Evolutionary conservation across 139 green algal genomes (phyloP).

Genomic region (Asterochloris erici): DNA sequence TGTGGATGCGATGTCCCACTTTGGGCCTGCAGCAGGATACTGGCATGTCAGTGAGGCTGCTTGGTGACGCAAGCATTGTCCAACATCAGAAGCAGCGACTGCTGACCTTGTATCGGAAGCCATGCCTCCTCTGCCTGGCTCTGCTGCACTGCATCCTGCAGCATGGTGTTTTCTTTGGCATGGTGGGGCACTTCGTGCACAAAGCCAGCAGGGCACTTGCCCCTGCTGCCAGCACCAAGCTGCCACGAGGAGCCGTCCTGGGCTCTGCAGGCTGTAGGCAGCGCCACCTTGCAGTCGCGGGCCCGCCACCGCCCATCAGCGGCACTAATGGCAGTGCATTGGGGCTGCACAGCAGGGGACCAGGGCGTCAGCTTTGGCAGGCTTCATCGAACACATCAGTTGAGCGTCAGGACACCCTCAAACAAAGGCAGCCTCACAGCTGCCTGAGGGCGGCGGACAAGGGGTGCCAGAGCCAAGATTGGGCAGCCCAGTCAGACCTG

Average conservation of each 20-base stretch:
- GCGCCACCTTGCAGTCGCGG: conserved; percentile 3
- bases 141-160: conserved; percentile 20
- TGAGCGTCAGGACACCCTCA: background rate
- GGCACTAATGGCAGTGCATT: conserved; percentile 32
- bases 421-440: background rate
- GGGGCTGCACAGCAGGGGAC: background rate
- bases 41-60: background rate
- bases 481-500: background rate
- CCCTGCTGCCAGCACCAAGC: conserved; percentile 11
- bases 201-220: conserved; percentile 35
- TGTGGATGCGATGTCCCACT: background rate
- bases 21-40: background rate
- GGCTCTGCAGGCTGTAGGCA: conserved; percentile 33
- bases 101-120: conserved; percentile 41
- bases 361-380: background rate
- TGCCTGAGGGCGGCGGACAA: background rate
- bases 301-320: conserved; percentile 41
- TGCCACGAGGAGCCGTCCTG: conserved; percentile 2
- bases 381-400: background rate
- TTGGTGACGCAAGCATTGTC: background rate
- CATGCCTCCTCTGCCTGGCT: conserved; percentile 22
- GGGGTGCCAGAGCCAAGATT: background rate
- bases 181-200: conserved; percentile 35
- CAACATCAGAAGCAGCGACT: background rate
- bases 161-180: conserved; percentile 38